These are phyloP conservation scores for Fraxinus angustifolia DNA, from an alignment of 305 asterid genomes.

Conservation along the genomic window DNA sequence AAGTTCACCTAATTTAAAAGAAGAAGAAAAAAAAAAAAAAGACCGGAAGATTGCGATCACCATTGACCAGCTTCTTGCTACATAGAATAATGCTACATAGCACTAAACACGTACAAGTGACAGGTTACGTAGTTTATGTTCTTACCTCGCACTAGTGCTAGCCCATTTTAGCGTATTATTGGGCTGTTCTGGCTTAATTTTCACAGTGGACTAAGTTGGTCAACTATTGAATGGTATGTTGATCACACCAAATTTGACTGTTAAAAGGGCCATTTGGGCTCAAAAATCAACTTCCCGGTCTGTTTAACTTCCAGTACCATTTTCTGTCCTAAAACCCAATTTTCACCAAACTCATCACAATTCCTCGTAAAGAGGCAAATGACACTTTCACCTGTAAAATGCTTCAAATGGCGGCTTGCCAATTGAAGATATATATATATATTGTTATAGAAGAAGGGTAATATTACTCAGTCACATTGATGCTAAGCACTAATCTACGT, in stretches of 20 bases:
- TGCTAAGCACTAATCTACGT: neutral
- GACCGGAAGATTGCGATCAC: neutral
- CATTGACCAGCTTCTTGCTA: neutral
- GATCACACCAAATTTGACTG: neutral
- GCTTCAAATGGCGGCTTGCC: neutral
- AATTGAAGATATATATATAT: neutral
- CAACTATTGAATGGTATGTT: neutral
- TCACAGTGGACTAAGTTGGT: neutral
- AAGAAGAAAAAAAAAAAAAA: neutral
- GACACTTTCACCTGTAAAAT: neutral
- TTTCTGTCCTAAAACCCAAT: neutral
- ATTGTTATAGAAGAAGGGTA: neutral
- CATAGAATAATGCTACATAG: neutral
- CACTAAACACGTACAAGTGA: neutral
- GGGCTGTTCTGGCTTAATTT: neutral
- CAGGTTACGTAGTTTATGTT: neutral
- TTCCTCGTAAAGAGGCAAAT: neutral
- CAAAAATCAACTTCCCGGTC: neutral
- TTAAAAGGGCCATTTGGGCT: neutral
- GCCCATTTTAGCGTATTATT: neutral
- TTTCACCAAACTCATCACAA: neutral
- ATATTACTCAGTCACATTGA: neutral
- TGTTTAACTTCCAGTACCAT: neutral
- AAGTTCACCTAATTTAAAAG: neutral
- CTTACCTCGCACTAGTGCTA: neutral